phyloP scores from a whole-genome alignment of 2,329 filamentous ascomycete genomes.

The Botrytis deweyae region DNA sequence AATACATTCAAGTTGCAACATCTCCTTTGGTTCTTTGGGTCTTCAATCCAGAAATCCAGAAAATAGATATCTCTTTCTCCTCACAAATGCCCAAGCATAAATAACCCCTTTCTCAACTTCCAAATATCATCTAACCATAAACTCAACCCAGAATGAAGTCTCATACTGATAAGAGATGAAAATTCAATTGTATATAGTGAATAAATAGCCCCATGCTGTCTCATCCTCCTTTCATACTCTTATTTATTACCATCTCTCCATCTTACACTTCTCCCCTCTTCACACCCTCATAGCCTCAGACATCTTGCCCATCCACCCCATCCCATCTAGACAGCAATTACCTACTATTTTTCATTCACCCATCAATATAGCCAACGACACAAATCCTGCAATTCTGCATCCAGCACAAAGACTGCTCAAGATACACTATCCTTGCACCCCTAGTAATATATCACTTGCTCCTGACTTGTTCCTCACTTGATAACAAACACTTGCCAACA shows the following conservation, averaged over 20 bases:
- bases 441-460: not conserved
- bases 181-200: not conserved
- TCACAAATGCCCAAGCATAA: not conserved
- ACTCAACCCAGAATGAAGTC: not conserved
- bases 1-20: not conserved
- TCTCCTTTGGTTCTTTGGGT: not conserved
- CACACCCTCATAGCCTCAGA: not conserved
- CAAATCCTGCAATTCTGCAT: not conserved
- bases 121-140: not conserved
- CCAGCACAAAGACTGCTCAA: not conserved
- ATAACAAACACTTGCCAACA: not conserved
- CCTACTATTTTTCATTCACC: not conserved
- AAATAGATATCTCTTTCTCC: not conserved
- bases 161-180: not conserved
- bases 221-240: not conserved
- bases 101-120: not conserved
- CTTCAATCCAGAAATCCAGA: not conserved
- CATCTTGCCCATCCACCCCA: not conserved
- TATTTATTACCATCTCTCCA: too few relatives aligned
- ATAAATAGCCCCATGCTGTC: rapidly evolving
- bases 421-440: not conserved
- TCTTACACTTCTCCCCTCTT: not conserved
- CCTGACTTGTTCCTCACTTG: not conserved
- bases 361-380: not conserved
- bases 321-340: not conserved